These are phyloP conservation scores for Cardamine chenopodiifolia DNA, from an alignment of 345 rosid species.

Conservation along the genomic window DNA sequence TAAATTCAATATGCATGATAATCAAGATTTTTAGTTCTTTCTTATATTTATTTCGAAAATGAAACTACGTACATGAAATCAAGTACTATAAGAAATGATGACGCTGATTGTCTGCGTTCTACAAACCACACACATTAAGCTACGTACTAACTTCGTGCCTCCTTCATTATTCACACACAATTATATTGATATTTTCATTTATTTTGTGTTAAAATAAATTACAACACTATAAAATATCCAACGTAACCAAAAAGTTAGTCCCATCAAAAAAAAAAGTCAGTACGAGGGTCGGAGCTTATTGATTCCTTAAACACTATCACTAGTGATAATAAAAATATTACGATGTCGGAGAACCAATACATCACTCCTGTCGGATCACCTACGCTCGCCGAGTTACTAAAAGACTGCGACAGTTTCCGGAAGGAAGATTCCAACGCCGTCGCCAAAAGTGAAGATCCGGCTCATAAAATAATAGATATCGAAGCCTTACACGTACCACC, in stretches of 20 bases:
- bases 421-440: slow-evolving; percentile 11
- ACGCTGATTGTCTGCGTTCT: neutral
- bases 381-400: slow-evolving; percentile 10
- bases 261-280: neutral
- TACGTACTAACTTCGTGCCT: neutral
- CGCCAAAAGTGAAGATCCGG: neutral
- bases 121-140: neutral
- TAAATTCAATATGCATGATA: neutral
- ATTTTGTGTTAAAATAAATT: neutral
- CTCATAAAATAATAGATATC: slow-evolving; percentile 12
- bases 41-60: neutral
- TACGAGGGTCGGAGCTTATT: neutral
- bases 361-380: slow-evolving; percentile 23
- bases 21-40: neutral
- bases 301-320: neutral
- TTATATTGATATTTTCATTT: neutral
- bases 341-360: neutral
- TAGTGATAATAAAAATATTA: neutral
- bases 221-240: neutral
- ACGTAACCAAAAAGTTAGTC: neutral
- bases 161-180: slow-evolving; percentile 1
- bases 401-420: slow-evolving; percentile 36
- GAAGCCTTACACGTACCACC: neutral
- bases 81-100: neutral
- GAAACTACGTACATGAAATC: neutral